These are phyloP conservation scores for Candida ponderosae DNA, from an alignment of 805 yeast species.

Conservation along the genomic window DNA sequence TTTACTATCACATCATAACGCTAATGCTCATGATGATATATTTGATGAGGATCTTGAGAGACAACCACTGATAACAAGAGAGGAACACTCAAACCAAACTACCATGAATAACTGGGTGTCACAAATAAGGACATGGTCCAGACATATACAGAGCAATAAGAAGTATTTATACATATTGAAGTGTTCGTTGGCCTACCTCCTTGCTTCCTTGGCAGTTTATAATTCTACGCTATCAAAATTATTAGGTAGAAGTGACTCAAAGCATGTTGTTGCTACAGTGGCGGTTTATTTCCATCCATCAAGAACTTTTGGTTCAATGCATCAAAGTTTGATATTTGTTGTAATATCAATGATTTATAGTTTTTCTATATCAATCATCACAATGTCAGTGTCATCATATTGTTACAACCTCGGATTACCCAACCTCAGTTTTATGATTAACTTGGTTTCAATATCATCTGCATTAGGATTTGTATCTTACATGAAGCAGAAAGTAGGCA, in stretches of 20 bases:
- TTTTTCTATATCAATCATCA: constrained; percentile 39
- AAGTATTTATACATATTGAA: constrained; percentile 35
- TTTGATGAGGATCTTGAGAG: constrained; percentile 9
- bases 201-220: constrained; percentile 71
- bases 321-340: constrained; percentile 62
- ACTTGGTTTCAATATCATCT: constrained; percentile 42
- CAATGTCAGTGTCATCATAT: constrained; percentile 43
- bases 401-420: constrained; percentile 38
- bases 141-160: neutral
- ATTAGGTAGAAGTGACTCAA: constrained; percentile 62
- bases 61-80: constrained; percentile 6
- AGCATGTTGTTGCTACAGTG: constrained; percentile 76
- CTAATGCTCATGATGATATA: constrained; percentile 4
- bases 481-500: constrained; percentile 58
- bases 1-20: constrained; percentile 6
- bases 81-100: too few species aligned
- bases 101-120: too few species aligned
- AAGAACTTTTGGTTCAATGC: constrained; percentile 73
- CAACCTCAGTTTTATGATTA: constrained; percentile 42
- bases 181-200: constrained; percentile 64
- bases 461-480: constrained; percentile 63
- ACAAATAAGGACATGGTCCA: too few species aligned
- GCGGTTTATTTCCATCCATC: constrained; percentile 84
- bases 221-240: constrained; percentile 37
- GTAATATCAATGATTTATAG: constrained; percentile 44